phyloP scores from a whole-genome alignment of 805 yeast species.

The Starmerella riodocensis region DNA sequence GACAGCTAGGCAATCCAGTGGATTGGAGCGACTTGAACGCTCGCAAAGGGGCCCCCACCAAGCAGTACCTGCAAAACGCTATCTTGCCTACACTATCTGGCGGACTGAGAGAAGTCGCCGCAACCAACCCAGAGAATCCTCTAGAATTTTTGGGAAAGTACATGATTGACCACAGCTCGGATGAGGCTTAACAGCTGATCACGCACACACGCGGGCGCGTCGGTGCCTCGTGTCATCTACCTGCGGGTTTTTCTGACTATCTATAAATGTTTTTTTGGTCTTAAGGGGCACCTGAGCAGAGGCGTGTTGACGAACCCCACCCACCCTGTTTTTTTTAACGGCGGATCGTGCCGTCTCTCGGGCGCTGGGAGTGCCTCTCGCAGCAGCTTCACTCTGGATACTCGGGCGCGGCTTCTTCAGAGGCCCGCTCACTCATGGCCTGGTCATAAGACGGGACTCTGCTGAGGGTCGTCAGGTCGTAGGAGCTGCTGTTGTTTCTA shows the following conservation, averaged over 20 bases:
- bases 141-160: slow-evolving; percentile 7
- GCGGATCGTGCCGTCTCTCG: no score
- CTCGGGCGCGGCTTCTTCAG: slow-evolving; percentile 54
- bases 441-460: slow-evolving; percentile 75
- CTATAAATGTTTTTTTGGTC: no score
- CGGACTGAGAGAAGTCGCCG: slow-evolving; percentile 7
- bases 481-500: slow-evolving; percentile 22
- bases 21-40: slow-evolving; percentile 4
- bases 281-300: no score
- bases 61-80: slow-evolving; percentile 8
- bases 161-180: slow-evolving; percentile 1
- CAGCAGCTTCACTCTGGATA: slow-evolving; percentile 31
- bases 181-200: no score
- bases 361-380: not conserved
- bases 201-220: no score
- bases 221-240: no score
- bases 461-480: slow-evolving; percentile 36
- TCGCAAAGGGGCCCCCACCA: slow-evolving; percentile 6
- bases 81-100: slow-evolving; percentile 5
- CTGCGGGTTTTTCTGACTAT: no score
- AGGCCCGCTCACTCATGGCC: slow-evolving; percentile 43
- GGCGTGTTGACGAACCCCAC: not conserved
- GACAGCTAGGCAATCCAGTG: not conserved
- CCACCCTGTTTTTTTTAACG: not conserved
- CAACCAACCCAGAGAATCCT: slow-evolving; percentile 6